These are phyloP conservation scores for Phytopythium ostracodes DNA, from an alignment of 352 stramenopile genomes.

Conservation along the genomic window DNA sequence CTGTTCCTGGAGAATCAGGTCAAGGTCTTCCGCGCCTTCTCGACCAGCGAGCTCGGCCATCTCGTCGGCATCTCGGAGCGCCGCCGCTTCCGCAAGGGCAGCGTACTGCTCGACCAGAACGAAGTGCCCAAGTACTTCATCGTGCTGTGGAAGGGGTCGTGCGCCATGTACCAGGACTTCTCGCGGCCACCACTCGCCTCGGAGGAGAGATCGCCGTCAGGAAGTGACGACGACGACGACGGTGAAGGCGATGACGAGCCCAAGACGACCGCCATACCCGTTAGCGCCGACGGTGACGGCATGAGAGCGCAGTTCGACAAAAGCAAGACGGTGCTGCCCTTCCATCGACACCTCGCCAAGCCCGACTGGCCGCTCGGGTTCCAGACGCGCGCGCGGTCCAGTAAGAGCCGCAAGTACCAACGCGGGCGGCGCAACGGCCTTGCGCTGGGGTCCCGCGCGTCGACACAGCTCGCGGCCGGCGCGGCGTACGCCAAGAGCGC, in stretches of 20 bases:
- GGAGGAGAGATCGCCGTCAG: not conserved
- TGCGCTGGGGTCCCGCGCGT: conserved; percentile 6
- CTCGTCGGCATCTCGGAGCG: conserved; percentile 73
- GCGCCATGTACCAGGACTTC: conserved; percentile 64
- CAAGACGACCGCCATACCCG: conserved; percentile 4
- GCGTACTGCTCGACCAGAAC: conserved; percentile 61
- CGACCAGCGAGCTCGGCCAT: conserved; percentile 58
- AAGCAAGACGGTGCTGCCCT: conserved; percentile 23
- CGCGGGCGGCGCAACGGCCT: conserved; percentile 49
- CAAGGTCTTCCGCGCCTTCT: conserved; percentile 56
- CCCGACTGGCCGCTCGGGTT: conserved; percentile 65
- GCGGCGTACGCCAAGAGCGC: conserved; percentile 4
- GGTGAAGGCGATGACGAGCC: conserved; percentile 14
- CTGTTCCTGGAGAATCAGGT: conserved; percentile 55
- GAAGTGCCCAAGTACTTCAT: conserved; percentile 44
- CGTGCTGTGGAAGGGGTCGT: conserved; percentile 66
- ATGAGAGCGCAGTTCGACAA: not conserved
- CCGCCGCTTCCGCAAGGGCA: conserved; percentile 59
- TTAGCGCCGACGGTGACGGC: conserved; percentile 6
- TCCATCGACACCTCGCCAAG: conserved; percentile 55
- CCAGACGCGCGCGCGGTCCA: conserved; percentile 21
- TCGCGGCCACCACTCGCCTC: conserved; percentile 33
- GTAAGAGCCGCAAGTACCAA: conserved; percentile 42
- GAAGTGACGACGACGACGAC: conserved; percentile 10
- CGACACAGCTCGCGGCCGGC: not conserved